Evolutionary conservation across 106 monocot genomes (phyloP).

Genomic region (Posidonia australis): DNA sequence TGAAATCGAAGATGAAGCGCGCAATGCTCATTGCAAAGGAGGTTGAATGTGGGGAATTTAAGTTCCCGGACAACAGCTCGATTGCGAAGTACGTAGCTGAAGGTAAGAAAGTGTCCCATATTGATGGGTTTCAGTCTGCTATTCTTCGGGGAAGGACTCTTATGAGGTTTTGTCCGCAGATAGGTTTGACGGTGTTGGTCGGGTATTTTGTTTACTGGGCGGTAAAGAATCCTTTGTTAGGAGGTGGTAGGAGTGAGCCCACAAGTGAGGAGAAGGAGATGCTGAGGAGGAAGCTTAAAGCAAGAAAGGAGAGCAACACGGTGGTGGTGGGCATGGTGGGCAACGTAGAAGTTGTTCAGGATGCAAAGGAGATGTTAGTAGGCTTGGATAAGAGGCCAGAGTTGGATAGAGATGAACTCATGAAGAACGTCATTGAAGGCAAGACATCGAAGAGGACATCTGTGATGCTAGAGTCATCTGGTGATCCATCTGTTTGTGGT

Average conservation of each 20-base stretch:
- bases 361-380: slow-evolving; percentile 14
- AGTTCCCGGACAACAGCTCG: slow-evolving; percentile 31
- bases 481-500: neutral
- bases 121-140: slow-evolving; percentile 9
- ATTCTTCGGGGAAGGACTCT: slow-evolving; percentile 1
- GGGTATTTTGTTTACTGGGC: slow-evolving; percentile 29
- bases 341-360: slow-evolving; percentile 33
- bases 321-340: slow-evolving; percentile 37
- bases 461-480: neutral
- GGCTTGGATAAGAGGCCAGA: slow-evolving; percentile 26
- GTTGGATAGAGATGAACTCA: slow-evolving; percentile 48
- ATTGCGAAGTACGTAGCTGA: slow-evolving; percentile 35
- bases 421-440: slow-evolving; percentile 28
- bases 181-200: slow-evolving; percentile 26
- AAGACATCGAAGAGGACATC: slow-evolving; percentile 13
- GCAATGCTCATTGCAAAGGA: slow-evolving; percentile 41
- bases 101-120: slow-evolving; percentile 20
- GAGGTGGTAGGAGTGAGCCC: slow-evolving; percentile 22
- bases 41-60: slow-evolving; percentile 28
- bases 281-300: slow-evolving; percentile 69
- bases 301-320: slow-evolving; percentile 37
- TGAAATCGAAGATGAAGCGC: slow-evolving; percentile 23
- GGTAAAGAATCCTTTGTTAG: slow-evolving; percentile 18
- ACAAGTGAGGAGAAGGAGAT: slow-evolving; percentile 50
- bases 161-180: slow-evolving; percentile 17